Evolutionary conservation across 2,329 filamentous ascomycete genomes (phyloP).

Genomic region (Claviceps citrina): DNA sequence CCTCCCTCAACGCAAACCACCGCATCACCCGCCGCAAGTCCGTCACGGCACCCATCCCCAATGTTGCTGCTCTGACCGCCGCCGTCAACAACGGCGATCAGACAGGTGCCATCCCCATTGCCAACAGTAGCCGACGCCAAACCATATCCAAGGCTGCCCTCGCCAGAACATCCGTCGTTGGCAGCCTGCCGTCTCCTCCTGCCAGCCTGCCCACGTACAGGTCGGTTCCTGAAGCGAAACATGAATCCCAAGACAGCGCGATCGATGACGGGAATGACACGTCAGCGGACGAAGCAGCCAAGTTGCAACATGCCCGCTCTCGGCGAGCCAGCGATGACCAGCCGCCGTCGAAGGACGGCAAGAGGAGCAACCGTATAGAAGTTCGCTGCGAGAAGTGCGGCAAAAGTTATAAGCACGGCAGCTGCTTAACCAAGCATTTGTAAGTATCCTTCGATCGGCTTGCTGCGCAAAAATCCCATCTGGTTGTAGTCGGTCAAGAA

Average conservation of each 20-base stretch:
- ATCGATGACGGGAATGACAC: constrained; percentile 52
- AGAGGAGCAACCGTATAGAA: constrained; percentile 69
- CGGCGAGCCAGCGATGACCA: constrained; percentile 73
- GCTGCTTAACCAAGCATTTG: constrained; percentile 99
- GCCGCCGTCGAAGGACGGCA: constrained; percentile 65
- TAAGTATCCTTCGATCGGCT: constrained; percentile 51
- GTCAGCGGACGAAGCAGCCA: constrained; percentile 38
- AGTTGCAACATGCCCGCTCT: constrained; percentile 33
- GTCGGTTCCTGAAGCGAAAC: constrained; percentile 33
- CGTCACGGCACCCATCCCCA: constrained; percentile 60
- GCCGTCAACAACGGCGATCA: constrained; percentile 54
- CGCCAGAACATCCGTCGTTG: constrained; percentile 21
- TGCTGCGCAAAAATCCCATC: constrained; percentile 11
- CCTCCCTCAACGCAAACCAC: constrained; percentile 64
- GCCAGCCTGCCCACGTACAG: constrained; percentile 50
- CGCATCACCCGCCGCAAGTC: constrained; percentile 89
- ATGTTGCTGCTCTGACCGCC: constrained; percentile 60
- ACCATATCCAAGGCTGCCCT: constrained; percentile 47
- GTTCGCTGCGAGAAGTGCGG: constrained; percentile 95
- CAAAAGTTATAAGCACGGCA: constrained; percentile 99
- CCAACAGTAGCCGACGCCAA: constrained; percentile 45
- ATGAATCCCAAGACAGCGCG: constrained; percentile 40
- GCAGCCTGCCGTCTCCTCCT: constrained; percentile 46
- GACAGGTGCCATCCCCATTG: constrained; percentile 40
- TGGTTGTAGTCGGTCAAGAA: not conserved